These are phyloP conservation scores for Thermothelomyces thermophilus DNA, from an alignment of 2,329 filamentous ascomycete genomes.

Conservation along the genomic window DNA sequence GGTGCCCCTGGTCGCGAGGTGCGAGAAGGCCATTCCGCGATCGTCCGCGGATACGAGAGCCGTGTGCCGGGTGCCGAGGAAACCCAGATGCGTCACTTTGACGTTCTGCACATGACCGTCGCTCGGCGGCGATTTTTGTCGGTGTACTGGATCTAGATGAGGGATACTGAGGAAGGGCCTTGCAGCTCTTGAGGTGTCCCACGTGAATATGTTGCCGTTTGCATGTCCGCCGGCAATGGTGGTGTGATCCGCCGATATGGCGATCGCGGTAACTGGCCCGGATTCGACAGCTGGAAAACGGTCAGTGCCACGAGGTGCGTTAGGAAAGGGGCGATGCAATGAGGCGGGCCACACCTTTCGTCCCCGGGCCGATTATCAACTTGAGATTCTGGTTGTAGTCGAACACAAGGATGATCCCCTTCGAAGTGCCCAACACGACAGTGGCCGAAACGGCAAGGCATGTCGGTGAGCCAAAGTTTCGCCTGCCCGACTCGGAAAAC, in stretches of 20 bases:
- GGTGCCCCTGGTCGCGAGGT: constrained; percentile 85
- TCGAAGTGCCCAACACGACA: constrained; percentile 87
- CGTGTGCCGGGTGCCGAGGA: constrained; percentile 86
- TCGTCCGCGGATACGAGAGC: constrained; percentile 93
- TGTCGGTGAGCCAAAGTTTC: constrained; percentile 87
- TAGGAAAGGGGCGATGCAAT: too few relatives aligned
- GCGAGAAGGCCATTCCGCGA: constrained; percentile 95
- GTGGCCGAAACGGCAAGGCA: constrained; percentile 82
- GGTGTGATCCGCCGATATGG: constrained; percentile 88
- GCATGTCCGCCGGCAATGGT: constrained; percentile 87
- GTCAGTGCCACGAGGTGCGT: constrained; percentile 29
- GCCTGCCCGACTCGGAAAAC: constrained; percentile 86
- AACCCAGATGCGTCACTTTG: constrained; percentile 84
- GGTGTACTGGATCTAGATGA: constrained; percentile 60
- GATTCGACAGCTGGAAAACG: constrained; percentile 68
- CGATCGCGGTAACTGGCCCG: constrained; percentile 77
- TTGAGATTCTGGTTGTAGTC: constrained; percentile 96
- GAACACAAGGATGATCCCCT: constrained; percentile 90
- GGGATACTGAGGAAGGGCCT: constrained; percentile 84
- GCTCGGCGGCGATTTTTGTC: constrained; percentile 52
- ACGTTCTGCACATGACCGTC: constrained; percentile 80
- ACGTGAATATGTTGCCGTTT: constrained; percentile 89
- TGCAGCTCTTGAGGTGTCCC: constrained; percentile 80
- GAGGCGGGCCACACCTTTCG: constrained; percentile 81
- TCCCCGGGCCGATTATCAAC: constrained; percentile 86